Evolutionary conservation across 2,329 filamentous ascomycete genomes (phyloP), one percentile per base, ranked within the genome.

Genomic region (Botrytis pseudocinerea): DNA sequence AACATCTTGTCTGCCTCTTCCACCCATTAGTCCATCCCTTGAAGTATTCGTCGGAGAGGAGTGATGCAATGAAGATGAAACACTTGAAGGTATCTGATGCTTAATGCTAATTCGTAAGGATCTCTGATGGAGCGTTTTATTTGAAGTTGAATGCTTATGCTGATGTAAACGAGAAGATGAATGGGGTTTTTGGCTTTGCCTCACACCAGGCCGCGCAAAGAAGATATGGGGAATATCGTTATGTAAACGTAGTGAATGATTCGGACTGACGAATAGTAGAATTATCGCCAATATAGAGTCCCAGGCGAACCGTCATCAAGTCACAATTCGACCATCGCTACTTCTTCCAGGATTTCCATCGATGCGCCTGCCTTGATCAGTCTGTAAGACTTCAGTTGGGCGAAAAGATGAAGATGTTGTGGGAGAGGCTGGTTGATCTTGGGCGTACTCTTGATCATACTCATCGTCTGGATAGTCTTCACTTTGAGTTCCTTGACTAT

Each of bases 381-480:
- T 51, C 35, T 59, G 62, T 22, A 69, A 57, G 32, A 61, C 32
- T 20, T 72, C 70, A 44, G 25, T 40, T 38, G 64, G 70, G 40
- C 48, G 70, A 51, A 57, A 22, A 28, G 70, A 69, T 7, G 40
- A 60, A 42, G 10, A 51, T 48, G 54, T 32, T 42, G 44, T 44
- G 35, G 72, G 68, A 10, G 72, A 71, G 25, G 8, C 28, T n/a
- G 68, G 72, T n/a, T 66, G 70, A 42, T 69, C 63, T 48, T 76
- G 73, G 5, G 59, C 74, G 42, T 80, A 78, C 18, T 87, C 85
- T 57, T 87, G 84, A 60, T 87, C 85, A 74, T 87, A 85, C 61
- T 85, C 85, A 73, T 86, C 83, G 62, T 83, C 83, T 66, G 83
- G 78, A 72, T 84, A 84, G 51, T 87, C 85, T 74, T 87, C 86